phyloP scores from a whole-genome alignment of 2,329 filamentous ascomycete species.

The Fusarium siculi region DNA sequence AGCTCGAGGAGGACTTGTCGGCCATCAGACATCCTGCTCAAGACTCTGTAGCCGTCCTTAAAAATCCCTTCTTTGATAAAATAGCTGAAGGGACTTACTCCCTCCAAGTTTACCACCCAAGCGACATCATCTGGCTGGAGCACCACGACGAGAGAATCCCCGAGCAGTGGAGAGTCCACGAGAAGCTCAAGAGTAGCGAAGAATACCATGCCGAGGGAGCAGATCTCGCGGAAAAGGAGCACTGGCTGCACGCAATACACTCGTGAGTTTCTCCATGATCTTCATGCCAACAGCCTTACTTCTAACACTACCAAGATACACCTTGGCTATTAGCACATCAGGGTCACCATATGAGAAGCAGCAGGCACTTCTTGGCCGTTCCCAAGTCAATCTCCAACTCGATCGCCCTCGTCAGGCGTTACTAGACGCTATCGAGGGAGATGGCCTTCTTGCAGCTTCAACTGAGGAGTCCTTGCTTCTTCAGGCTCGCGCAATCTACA shows the following conservation, averaged over 20 bases:
- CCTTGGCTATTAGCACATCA: not conserved
- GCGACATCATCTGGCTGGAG: constrained; percentile 57
- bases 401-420: constrained; percentile 46
- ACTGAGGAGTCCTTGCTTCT: constrained; percentile 59
- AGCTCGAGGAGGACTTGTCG: constrained; percentile 51
- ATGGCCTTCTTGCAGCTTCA: constrained; percentile 6
- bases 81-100: constrained; percentile 53
- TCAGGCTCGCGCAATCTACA: constrained; percentile 57
- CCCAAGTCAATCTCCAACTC: constrained; percentile 48
- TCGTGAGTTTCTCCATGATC: constrained; percentile 42
- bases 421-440: constrained; percentile 39
- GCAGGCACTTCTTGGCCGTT: constrained; percentile 51
- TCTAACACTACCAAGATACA: constrained; percentile 5
- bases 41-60: constrained; percentile 55
- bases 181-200: constrained; percentile 7
- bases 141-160: constrained; percentile 53
- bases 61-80: constrained; percentile 64
- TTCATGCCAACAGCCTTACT: rapidly evolving
- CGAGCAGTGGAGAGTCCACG: constrained; percentile 45
- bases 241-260: constrained; percentile 46
- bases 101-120: constrained; percentile 63
- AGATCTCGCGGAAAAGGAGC: constrained; percentile 34
- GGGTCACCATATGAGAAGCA: constrained; percentile 46
- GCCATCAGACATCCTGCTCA: constrained; percentile 49
- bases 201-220: constrained; percentile 50